These are phyloP conservation scores for Phialocephala subalpina DNA, from an alignment of 2,329 filamentous ascomycete species.

Conservation along the genomic window DNA sequence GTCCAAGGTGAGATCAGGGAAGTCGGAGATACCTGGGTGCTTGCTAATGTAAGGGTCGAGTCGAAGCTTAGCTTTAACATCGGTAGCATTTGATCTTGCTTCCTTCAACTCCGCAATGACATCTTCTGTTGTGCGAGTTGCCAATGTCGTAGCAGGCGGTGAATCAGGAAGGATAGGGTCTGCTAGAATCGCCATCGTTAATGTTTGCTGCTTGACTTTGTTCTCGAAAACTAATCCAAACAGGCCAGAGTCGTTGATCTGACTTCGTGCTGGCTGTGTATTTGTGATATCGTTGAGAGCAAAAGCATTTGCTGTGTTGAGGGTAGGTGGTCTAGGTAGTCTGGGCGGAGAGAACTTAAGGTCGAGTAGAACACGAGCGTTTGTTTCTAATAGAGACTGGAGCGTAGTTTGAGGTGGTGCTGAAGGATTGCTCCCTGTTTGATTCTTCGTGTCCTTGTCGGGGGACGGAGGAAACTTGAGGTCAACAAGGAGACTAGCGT, in stretches of 20 bases:
- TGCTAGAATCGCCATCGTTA: background rate
- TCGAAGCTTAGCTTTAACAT: background rate
- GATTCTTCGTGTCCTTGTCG: no score
- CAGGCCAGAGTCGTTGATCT: background rate
- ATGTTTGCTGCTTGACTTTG: background rate
- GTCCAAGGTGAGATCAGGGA: background rate
- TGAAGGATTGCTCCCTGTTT: no score
- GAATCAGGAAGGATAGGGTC: constrained; percentile 1
- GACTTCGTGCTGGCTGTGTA: background rate
- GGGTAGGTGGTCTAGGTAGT: background rate
- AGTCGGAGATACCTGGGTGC: constrained; percentile 11
- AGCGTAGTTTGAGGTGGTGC: no score
- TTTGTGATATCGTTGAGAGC: background rate
- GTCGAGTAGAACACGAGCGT: no score
- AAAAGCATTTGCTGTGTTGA: background rate
- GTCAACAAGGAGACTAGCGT: no score
- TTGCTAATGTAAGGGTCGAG: background rate
- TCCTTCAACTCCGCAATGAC: constrained; percentile 42
- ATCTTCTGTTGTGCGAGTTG: constrained; percentile 37
- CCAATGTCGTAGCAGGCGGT: constrained; percentile 29
- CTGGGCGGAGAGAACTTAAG: no score
- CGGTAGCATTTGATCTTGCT: background rate
- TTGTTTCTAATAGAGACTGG: no score
- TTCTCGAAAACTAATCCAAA: background rate
- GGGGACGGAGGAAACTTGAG: no score